Percentiles rank a stretch among this genome's conserved stretches.
Evolutionary conservation across 1,284 basidiomycete species (phyloP).

Genomic region (Peniophora sp.): DNA sequence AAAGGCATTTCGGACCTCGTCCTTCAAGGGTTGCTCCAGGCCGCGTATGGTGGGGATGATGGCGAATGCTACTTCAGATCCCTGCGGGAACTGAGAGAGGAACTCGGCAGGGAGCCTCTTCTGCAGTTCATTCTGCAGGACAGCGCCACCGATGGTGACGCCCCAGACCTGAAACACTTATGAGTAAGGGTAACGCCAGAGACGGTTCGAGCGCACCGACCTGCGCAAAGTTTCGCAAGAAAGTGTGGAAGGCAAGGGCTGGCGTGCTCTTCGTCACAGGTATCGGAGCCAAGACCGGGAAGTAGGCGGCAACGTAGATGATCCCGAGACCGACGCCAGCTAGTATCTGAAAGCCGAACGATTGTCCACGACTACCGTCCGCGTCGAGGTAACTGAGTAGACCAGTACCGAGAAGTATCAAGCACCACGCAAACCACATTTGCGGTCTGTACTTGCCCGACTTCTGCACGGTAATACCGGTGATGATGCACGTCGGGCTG

Average conservation of each 20-base stretch:
- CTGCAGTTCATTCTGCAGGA: slow-evolving; percentile 19
- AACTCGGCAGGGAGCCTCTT: slow-evolving; percentile 12
- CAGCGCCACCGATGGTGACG: slow-evolving; percentile 17
- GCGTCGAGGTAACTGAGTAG: slow-evolving; percentile 20
- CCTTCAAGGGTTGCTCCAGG: slow-evolving; percentile 14
- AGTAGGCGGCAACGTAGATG: slow-evolving; percentile 10
- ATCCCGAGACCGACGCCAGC: slow-evolving; percentile 1
- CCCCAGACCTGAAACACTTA: slow-evolving; percentile 17
- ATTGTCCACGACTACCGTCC: slow-evolving; percentile 10
- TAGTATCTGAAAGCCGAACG: slow-evolving; percentile 4
- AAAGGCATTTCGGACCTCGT: slow-evolving; percentile 12
- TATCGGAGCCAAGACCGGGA: slow-evolving; percentile 27
- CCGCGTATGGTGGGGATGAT: slow-evolving; percentile 15
- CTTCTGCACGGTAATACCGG: slow-evolving; percentile 9
- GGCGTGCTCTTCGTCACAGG: slow-evolving; percentile 21
- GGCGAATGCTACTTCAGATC: slow-evolving; percentile 16
- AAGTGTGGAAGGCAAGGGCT: slow-evolving; percentile 24
- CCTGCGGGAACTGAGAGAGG: slow-evolving; percentile 10
- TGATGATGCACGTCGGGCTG: slow-evolving; percentile 11
- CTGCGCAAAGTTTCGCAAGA: slow-evolving; percentile 20
- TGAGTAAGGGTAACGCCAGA: no score
- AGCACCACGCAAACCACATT: slow-evolving; percentile 21
- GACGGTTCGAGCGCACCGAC: no score
- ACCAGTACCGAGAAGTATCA: slow-evolving; percentile 17
- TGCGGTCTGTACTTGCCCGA: slow-evolving; percentile 15